phyloP scores from a whole-genome alignment of 305 asterid genomes.

The Fraxinus dipetala region DNA sequence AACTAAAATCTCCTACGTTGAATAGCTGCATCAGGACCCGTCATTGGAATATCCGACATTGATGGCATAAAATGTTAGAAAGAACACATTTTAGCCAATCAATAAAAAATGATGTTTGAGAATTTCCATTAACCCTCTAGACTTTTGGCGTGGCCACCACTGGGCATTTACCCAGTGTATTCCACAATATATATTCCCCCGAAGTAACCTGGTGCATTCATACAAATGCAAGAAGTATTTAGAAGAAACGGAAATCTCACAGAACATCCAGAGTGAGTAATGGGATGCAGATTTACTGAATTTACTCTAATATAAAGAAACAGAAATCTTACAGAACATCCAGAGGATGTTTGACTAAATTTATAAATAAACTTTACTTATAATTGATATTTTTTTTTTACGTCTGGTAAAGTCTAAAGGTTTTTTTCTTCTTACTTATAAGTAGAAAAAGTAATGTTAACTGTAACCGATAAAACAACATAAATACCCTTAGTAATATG shows the following conservation, averaged over 20 bases:
- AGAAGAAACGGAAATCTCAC: background rate
- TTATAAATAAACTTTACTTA: background rate
- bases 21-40: background rate
- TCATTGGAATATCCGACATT: background rate
- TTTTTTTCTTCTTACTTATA: background rate
- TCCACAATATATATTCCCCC: conserved; percentile 94
- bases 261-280: background rate
- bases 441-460: background rate
- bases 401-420: background rate
- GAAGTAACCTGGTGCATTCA: conserved; percentile 60
- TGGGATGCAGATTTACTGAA: background rate
- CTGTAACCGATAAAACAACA: background rate
- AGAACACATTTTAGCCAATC: conserved; percentile 14
- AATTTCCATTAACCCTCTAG: conserved; percentile 25
- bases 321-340: background rate
- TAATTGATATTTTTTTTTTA: background rate
- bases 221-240: conserved; percentile 16
- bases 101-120: conserved; percentile 8
- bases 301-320: background rate
- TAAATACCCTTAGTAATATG: background rate
- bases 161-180: conserved; percentile 90
- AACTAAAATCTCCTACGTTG: background rate
- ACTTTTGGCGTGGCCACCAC: conserved; percentile 67
- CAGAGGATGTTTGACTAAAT: background rate
- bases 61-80: background rate